Base-by-base conservation (phyloP, 192 early-diverging fungal genomes). In the Coemansia sp. region DNA sequence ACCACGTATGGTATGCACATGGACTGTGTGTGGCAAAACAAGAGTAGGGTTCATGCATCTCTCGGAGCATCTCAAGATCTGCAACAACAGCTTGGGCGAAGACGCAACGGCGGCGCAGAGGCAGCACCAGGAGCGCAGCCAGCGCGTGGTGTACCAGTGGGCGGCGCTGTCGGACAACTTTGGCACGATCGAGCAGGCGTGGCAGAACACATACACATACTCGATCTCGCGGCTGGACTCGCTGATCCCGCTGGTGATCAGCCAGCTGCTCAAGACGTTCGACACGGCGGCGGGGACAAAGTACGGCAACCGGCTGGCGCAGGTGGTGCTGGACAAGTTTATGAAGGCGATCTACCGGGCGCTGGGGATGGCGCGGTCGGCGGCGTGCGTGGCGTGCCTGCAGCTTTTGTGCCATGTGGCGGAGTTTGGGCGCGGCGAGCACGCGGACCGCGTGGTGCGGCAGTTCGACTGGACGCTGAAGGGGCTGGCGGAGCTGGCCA, bases 31-130 rank as follows among this genome's bases (percentile, higher is more conserved):
- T n/a, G n/a, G n/a, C n/a, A n/a, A n/a, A n/a, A n/a, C n/a, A n/a
- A n/a, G n/a, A 14, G 15, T 75, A 75, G 72, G 75, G 14, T 60
- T 73, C 50, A 73, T 51, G 59, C 70, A 80, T 34, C 46, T 74
- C 9, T 67, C 71, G 25, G 77, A 80, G 60, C 77, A 80, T 25
- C 47, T 80, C 13, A 65, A 57, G 38, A 59, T 73, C n/a, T 80
- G 70, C 53, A 80, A 69, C 30, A 55, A 61, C 11, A 9, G 43
- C 18, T 44, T 19, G 4, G 37, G 33, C 9, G 58, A 45, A 11
- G 23, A 25, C 0, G 41, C 30, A 15, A 30, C 49, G 8, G 39
- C 39, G 1, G 58, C 64, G 50, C 64, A 46, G 0, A 62, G 61
- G 14, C 48, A 21, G 51, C 61, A 67, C 12, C 56, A 55, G 18